Evolutionary conservation across 495 filamentous ascomycete genomes (phyloP), one percentile per base, ranked within the genome.

Genomic region (Aspergillus olivimuriae): DNA sequence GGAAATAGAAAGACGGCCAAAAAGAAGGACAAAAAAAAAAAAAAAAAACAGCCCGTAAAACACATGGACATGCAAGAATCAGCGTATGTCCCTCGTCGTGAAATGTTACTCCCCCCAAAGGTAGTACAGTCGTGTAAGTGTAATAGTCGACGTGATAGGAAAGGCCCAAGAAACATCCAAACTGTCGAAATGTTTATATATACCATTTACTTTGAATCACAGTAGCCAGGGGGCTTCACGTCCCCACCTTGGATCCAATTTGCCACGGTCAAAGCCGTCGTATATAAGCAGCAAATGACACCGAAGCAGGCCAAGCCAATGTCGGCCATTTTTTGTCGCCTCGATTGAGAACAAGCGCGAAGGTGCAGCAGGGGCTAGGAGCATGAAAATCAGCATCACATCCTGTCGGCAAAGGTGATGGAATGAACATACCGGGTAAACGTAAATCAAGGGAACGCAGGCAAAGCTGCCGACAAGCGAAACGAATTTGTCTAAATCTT

Each of bases 401-500:
- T n/a, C n/a, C n/a, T n/a, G n/a, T n/a, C n/a, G n/a, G n/a, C n/a
- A n/a, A n/a, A n/a, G n/a, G n/a, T n/a, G 36, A 42, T 4, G 24
- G 6, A 11, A 28, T 49, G 37, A 22, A 76, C 82, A 69, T 76
- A 94, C 89, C 41, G 92, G 94, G 60, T 98, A 98, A 35, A 98
- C 94, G 57, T 95, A 97, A 51, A 97, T 90, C 50, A 98, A 69
- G 21, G 92, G 92, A 57, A 98, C 89, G 65, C 92, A 98, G 47
- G 92, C 92, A 69, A 98, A 97, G 65, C 88, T 95, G 43, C 92
- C 92, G 17, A 97, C 89, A 18, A 98, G 71, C 12, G 88, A 83
- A 15, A 98, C 92, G 59, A 98, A 97, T 62, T 96, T 96, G 67
- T 98, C 92, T 43, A 98, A 72, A 68, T 96, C 84, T 50, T 87